Evolutionary conservation across 495 filamentous ascomycete genomes (phyloP).

Genomic region (Podospora anserina): DNA sequence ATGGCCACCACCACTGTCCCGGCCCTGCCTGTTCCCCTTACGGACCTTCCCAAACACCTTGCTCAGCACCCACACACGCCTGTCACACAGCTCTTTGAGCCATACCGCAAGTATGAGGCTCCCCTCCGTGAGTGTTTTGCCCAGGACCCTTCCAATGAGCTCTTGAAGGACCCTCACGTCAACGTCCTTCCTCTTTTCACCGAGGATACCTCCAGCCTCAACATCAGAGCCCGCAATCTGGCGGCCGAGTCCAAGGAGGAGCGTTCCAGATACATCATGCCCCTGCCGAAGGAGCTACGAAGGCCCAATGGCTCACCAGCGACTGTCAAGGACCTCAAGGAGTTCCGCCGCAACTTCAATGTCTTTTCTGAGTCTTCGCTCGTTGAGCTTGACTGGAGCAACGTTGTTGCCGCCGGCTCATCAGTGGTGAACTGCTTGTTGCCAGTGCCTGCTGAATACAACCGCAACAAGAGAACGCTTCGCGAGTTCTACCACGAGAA

Average conservation of each 20-base stretch:
- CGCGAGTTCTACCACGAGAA: slow-evolving; percentile 75
- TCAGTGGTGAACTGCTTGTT: slow-evolving; percentile 71
- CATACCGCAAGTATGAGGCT: slow-evolving; percentile 67
- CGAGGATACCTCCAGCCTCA: slow-evolving; percentile 52
- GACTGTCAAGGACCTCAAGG: slow-evolving; percentile 58
- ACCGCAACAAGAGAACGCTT: slow-evolving; percentile 59
- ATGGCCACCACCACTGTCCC: slow-evolving; percentile 43
- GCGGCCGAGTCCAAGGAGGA: slow-evolving; percentile 55
- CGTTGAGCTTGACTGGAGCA: slow-evolving; percentile 63
- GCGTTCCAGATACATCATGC: slow-evolving; percentile 67
- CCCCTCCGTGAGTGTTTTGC: slow-evolving; percentile 67
- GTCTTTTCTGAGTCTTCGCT: slow-evolving; percentile 69
- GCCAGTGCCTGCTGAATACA: slow-evolving; percentile 64
- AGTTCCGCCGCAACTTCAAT: slow-evolving; percentile 73
- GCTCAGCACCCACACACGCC: slow-evolving; percentile 49
- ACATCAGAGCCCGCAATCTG: slow-evolving; percentile 61
- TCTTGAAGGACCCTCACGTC: slow-evolving; percentile 56
- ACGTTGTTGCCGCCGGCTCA: slow-evolving; percentile 73
- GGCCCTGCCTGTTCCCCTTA: slow-evolving; percentile 41
- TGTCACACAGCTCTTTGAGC: slow-evolving; percentile 57
- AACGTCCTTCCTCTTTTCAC: slow-evolving; percentile 71
- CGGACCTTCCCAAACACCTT: slow-evolving; percentile 46
- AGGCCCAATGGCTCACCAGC: slow-evolving; percentile 60
- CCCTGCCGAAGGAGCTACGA: slow-evolving; percentile 57
- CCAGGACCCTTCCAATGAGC: slow-evolving; percentile 59